phyloP scores from a whole-genome alignment of 352 stramenopile species.

The Globisporangium heterothallicum region DNA sequence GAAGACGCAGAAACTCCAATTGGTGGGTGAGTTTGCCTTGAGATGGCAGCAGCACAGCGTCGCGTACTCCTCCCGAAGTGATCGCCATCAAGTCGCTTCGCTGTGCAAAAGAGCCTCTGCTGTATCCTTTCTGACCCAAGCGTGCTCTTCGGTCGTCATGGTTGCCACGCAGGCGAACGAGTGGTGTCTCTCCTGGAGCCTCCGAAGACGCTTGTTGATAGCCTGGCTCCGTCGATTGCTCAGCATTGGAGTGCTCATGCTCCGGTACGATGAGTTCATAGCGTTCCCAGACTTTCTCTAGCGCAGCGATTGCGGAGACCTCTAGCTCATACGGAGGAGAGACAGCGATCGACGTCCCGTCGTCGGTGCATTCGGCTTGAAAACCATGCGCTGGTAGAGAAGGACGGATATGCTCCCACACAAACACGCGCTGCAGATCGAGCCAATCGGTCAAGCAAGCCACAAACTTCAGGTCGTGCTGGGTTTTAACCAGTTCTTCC shows the following conservation, averaged over 20 bases:
- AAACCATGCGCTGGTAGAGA: not conserved
- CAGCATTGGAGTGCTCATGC: not conserved
- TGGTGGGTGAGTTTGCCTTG: constrained; percentile 8
- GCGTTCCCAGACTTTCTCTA: constrained; percentile 13
- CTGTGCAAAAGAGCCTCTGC: constrained; percentile 2
- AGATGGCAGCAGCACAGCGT: not conserved
- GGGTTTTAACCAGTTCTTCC: constrained; percentile 5
- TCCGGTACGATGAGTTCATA: constrained; percentile 10
- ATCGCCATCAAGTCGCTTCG: not conserved
- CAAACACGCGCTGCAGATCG: constrained; percentile 29
- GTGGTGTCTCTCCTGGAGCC: not conserved
- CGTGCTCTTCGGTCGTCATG: not conserved
- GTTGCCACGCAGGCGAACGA: not conserved
- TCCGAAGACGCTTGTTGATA: not conserved
- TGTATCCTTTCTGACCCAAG: too few relatives aligned
- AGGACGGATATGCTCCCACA: constrained; percentile 20
- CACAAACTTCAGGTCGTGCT: constrained; percentile 16
- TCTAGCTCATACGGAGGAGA: constrained; percentile 1
- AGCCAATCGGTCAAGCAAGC: constrained; percentile 14
- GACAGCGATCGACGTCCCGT: not conserved
- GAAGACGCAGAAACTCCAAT: constrained; percentile 26
- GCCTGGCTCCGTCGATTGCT: not conserved
- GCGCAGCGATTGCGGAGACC: constrained; percentile 3
- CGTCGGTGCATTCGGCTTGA: not conserved
- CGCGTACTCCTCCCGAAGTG: not conserved